Evolutionary conservation across 2,329 filamentous ascomycete genomes (phyloP).

Genomic region (Pseudogymnoascus sp.): DNA sequence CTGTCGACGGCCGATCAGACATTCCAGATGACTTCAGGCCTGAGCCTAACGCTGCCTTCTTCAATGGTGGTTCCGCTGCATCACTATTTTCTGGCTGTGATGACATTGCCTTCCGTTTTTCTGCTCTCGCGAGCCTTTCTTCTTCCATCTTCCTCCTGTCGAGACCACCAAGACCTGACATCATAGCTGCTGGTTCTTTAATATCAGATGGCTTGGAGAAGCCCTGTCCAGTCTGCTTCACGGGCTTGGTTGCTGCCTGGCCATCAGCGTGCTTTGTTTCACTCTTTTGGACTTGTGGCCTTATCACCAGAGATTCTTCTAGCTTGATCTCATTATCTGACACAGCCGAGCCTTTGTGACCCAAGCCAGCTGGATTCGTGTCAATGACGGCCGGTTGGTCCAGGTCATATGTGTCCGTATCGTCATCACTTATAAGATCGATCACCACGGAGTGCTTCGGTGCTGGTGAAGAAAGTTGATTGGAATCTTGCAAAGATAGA

Average conservation of each 20-base stretch:
- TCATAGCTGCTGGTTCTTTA: background rate
- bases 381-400: background rate
- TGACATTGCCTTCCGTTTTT: constrained; percentile 29
- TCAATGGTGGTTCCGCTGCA: background rate
- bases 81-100: constrained; percentile 11
- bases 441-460: background rate
- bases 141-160: constrained; percentile 80
- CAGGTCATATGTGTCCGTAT: constrained; percentile 11
- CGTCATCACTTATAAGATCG: constrained; percentile 12
- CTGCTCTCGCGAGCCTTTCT: constrained; percentile 62
- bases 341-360: background rate
- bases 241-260: background rate
- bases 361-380: background rate
- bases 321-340: background rate
- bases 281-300: background rate
- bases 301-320: background rate
- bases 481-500: constrained; percentile 39
- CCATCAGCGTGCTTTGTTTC: background rate
- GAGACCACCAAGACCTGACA: constrained; percentile 29
- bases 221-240: background rate
- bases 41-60: background rate
- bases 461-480: background rate
- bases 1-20: background rate
- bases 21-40: background rate
- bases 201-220: background rate